Conservation (phyloP, 208 protist genomes). For the Leishmania lainsoni region DNA sequence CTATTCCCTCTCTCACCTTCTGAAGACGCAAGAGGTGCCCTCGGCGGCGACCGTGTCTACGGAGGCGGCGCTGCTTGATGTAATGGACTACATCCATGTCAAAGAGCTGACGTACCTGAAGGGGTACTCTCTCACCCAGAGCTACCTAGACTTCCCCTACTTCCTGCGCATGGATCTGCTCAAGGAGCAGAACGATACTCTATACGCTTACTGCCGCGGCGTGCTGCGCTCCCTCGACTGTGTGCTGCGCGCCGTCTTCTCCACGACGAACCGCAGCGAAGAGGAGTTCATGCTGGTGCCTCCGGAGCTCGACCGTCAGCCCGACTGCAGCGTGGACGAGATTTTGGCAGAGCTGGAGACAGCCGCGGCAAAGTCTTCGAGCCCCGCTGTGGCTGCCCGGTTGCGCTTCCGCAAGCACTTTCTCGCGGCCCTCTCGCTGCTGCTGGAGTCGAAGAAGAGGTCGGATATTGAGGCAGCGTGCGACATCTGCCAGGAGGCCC, state of each 20-base stretch:
- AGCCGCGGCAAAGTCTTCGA: conserved; percentile 36
- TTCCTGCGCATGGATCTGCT: conserved; percentile 70
- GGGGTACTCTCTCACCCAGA: conserved; percentile 67
- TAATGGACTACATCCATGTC: conserved; percentile 77
- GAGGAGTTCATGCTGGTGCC: conserved; percentile 82
- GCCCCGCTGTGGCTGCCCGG: conserved; percentile 48
- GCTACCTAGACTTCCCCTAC: conserved; percentile 78
- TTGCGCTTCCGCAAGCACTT: conserved; percentile 75
- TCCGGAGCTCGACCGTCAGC: conserved; percentile 57
- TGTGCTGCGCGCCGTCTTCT: conserved; percentile 65
- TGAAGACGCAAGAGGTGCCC: conserved; percentile 51
- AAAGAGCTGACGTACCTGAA: conserved; percentile 74
- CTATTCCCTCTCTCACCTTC: conserved; percentile 52
- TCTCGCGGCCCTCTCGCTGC: conserved; percentile 49
- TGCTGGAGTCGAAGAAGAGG: conserved; percentile 50
- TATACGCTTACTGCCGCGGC: conserved; percentile 79
- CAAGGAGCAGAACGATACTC: conserved; percentile 54
- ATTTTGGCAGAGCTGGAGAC: conserved; percentile 69
- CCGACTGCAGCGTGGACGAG: conserved; percentile 53
- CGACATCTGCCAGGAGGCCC: conserved; percentile 49
- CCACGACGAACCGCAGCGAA: conserved; percentile 75
- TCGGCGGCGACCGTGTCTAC: conserved; percentile 41
- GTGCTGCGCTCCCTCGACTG: conserved; percentile 61
- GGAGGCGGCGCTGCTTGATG: conserved; percentile 56
- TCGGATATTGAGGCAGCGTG: conserved; percentile 60